phyloP scores from a whole-genome alignment of 441 rosid species.

The Rhodomyrtus psidioides region DNA sequence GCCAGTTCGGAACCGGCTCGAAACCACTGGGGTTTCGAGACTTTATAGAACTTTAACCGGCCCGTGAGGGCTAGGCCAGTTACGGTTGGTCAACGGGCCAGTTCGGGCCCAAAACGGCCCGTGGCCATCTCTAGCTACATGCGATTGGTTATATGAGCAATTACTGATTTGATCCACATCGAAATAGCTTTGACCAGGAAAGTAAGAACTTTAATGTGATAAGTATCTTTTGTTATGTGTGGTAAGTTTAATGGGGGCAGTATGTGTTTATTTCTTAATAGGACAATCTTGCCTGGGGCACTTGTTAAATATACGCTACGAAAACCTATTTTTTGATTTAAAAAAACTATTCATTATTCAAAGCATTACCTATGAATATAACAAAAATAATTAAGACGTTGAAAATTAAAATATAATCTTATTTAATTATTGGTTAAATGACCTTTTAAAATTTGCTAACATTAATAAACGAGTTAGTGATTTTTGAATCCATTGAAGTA shows the following conservation, averaged over 20 bases:
- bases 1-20: no score
- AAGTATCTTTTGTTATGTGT: not conserved
- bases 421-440: not conserved
- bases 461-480: not conserved
- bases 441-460: not conserved
- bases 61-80: no score
- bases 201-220: not conserved
- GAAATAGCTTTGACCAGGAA: not conserved
- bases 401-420: not conserved
- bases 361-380: not conserved
- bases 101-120: no score
- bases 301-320: not conserved
- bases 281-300: not conserved
- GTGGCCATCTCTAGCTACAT: not conserved
- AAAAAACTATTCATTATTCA: not conserved
- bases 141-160: not conserved
- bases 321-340: not conserved
- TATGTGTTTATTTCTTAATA: not conserved
- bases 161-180: not conserved
- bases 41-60: no score
- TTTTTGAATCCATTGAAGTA: not conserved
- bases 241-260: not conserved
- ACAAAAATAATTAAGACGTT: not conserved
- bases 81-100: no score
- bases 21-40: no score